These are phyloP conservation scores for Rhizopogon vulgaris DNA, from an alignment of 768 basidiomycete species.

Conservation along the genomic window DNA sequence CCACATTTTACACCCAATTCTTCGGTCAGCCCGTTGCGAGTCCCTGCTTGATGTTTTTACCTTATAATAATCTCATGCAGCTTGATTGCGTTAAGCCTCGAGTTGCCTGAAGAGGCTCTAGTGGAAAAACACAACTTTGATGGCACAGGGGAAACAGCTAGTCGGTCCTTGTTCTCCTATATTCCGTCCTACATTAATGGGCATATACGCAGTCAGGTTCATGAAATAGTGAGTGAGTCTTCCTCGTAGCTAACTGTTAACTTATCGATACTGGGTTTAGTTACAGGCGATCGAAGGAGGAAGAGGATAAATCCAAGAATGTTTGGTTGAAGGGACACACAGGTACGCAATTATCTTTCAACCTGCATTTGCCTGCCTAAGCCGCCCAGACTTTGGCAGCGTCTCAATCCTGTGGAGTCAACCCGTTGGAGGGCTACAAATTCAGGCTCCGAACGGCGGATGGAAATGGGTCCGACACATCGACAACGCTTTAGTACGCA, in stretches of 20 bases:
- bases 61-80: conserved; percentile 9
- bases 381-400: conserved; percentile 33
- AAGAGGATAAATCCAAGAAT: conserved; percentile 36
- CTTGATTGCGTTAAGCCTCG: conserved; percentile 38
- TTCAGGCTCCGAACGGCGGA: conserved; percentile 32
- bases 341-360: conserved; percentile 18
- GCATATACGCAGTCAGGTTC: conserved; percentile 30
- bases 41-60: background rate
- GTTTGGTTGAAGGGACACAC: conserved; percentile 50
- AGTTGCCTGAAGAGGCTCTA: conserved; percentile 40
- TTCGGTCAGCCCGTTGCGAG: conserved; percentile 22
- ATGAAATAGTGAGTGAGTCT: conserved; percentile 40
- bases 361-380: background rate
- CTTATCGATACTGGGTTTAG: conserved; percentile 14
- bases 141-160: conserved; percentile 30
- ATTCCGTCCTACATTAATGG: background rate
- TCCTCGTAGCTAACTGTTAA: background rate
- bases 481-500: conserved; percentile 36
- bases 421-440: conserved; percentile 41
- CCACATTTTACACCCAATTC: conserved; percentile 30
- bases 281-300: conserved; percentile 36
- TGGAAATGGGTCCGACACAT: conserved; percentile 45
- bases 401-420: conserved; percentile 44
- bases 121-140: conserved; percentile 34
- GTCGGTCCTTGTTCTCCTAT: conserved; percentile 14